Percentiles rank a stretch among this genome's conserved stretches.
phyloP scores from a whole-genome alignment of 345 rosid genomes.

The Salix koriyanagi region DNA sequence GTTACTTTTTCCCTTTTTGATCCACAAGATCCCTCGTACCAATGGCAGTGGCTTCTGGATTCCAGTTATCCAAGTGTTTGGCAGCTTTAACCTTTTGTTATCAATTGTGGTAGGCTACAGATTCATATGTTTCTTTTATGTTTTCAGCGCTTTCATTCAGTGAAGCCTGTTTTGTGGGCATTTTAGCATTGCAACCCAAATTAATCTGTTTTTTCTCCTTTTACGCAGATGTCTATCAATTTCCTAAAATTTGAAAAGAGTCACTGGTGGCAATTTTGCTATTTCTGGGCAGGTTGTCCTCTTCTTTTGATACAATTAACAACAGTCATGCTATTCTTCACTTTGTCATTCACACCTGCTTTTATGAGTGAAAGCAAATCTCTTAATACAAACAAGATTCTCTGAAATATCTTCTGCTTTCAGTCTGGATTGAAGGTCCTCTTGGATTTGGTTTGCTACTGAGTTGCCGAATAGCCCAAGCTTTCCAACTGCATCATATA shows the following conservation, averaged over 20 bases:
- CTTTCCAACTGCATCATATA: slow-evolving; percentile 76
- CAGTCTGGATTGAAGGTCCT: slow-evolving; percentile 94
- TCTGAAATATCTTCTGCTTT: slow-evolving; percentile 22
- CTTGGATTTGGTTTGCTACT: slow-evolving; percentile 85
- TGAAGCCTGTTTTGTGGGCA: background rate
- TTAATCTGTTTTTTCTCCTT: background rate
- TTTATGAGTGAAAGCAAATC: background rate
- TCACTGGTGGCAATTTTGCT: slow-evolving; percentile 77
- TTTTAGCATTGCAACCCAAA: background rate
- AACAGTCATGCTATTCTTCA: background rate
- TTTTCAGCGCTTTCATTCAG: slow-evolving; percentile 1
- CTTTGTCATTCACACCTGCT: background rate
- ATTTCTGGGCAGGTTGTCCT: slow-evolving; percentile 78
- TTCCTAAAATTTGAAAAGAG: slow-evolving; percentile 41
- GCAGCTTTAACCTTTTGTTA: slow-evolving; percentile 64
- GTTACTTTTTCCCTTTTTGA: slow-evolving; percentile 49
- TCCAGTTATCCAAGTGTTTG: slow-evolving; percentile 71
- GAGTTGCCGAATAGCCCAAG: slow-evolving; percentile 80
- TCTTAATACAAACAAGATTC: background rate
- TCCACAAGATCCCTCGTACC: slow-evolving; percentile 61
- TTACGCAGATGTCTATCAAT: slow-evolving; percentile 52
- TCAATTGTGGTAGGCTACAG: slow-evolving; percentile 49
- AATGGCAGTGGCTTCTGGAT: slow-evolving; percentile 89
- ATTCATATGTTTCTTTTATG: background rate
- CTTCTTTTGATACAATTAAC: slow-evolving; percentile 1